Evolutionary conservation across 805 yeast genomes (phyloP), one percentile per base, ranked within the genome.

Genomic region (Barnettozyma wickerhamii): DNA sequence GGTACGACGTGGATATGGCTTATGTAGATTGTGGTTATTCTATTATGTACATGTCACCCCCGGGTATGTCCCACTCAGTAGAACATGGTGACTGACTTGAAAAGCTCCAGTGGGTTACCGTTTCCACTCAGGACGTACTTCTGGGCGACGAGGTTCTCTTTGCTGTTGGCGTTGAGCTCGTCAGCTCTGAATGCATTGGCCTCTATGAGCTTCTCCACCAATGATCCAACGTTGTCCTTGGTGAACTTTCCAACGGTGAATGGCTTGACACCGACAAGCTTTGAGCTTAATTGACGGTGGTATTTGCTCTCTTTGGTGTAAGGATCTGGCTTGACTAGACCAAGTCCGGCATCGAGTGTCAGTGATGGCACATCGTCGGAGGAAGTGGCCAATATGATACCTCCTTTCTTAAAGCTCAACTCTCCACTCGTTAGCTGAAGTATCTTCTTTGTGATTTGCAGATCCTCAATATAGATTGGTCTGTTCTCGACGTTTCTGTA

Each of bases 381-480:
- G 17, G 82, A 71, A 29, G 80, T 79, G 13, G 93, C 74, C 34
- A 81, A 57, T 15, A 87, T 56, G 6, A 86, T 72, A 28, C 81
- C 84, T 52, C 95, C 91, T 37, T 71, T 70, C 12, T 59, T 45
- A 51, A 86, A 84, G 5, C 57, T 46, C 10, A 62, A 50, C 7
- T 68, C 68, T 17, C 89, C 93, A 33, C 75, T 63, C 18, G 77
- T 62, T 14, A 74, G 68, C 21, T 74, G 68, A 48, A 82, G 62
- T 15, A 88, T 58, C 19, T 74, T 68, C 40, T 71, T 71, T 10
- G 83, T 79, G 17, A 87, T 54, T 58, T 85, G 89, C 34, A 89
- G 71, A 21, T 81, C 74, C 18, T 71, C 68, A 44, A 80, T 69
- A 50, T 77, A 77, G 41, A 89, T 73, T 9, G 71, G 71, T 30